Evolutionary conservation across 2,329 filamentous ascomycete genomes (phyloP).

Genomic region (Tolypocladium nubicola): DNA sequence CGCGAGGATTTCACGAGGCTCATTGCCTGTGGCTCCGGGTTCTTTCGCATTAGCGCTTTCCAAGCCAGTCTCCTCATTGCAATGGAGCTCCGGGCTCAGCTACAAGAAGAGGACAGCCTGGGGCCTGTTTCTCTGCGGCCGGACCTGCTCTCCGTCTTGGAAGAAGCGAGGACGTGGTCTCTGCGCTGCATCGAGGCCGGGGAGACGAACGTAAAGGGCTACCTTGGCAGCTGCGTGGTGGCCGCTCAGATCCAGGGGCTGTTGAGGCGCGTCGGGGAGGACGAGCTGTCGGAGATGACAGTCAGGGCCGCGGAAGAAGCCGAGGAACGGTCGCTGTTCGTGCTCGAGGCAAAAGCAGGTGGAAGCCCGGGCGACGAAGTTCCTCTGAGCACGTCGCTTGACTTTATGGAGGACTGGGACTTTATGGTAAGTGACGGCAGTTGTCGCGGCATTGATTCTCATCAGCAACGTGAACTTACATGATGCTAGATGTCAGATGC

Average conservation of each 20-base stretch:
- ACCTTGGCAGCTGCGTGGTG: conserved; percentile 24
- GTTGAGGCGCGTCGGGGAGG: conserved; percentile 3
- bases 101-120: conserved; percentile 29
- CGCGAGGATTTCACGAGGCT: conserved; percentile 22
- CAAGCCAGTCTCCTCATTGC: conserved; percentile 26
- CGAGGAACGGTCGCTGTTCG: conserved; percentile 17
- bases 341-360: conserved; percentile 18
- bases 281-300: conserved; percentile 17
- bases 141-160: conserved; percentile 31
- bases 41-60: conserved; percentile 25
- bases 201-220: conserved; percentile 45
- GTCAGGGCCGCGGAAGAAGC: conserved; percentile 26
- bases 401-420: conserved; percentile 11
- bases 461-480: neutral
- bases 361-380: neutral
- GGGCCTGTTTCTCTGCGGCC: conserved; percentile 21
- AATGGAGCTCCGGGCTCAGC: conserved; percentile 27
- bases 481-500: neutral
- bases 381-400: neutral
- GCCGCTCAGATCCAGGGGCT: conserved; percentile 30
- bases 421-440: conserved; percentile 9
- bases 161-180: conserved; percentile 28
- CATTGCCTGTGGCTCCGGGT: conserved; percentile 25
- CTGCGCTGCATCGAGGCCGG: conserved; percentile 31
- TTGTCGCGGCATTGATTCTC: no score